Percentiles rank a stretch among this genome's conserved stretches.
Conservation (phyloP, 129 eudicot genomes). For the Heracleum sosnowskyi region DNA sequence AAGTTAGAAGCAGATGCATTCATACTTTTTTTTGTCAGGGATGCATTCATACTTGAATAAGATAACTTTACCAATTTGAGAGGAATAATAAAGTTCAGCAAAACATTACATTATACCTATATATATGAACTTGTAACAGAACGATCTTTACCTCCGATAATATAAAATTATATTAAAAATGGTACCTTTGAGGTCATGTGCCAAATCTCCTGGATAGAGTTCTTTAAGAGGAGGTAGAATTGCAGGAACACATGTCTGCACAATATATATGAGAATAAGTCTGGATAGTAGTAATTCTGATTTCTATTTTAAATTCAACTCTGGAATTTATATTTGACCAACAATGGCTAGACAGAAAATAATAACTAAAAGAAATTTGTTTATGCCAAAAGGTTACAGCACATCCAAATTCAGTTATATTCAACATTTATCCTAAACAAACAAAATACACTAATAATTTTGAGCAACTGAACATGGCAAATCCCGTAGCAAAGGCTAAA, state of each 20-base stretch:
- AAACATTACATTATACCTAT: neutral
- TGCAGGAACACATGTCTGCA: constrained; percentile 87
- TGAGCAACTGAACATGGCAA: neutral
- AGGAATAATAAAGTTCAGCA: neutral
- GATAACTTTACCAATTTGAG: neutral
- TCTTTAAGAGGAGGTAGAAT: constrained; percentile 83
- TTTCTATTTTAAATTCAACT: neutral
- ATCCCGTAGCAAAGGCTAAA: neutral
- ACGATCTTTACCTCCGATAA: neutral
- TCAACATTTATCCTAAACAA: neutral
- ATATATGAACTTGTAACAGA: neutral
- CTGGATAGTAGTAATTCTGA: neutral
- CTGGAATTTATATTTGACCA: neutral
- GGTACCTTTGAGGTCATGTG: constrained; percentile 59
- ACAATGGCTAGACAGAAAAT: neutral
- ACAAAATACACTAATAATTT: neutral
- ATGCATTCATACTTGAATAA: neutral
- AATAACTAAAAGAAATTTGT: neutral
- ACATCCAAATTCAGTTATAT: neutral
- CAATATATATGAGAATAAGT: neutral
- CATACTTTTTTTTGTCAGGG: too few species aligned
- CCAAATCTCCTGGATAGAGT: constrained; percentile 71
- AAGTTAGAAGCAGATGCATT: neutral
- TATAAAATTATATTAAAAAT: neutral
- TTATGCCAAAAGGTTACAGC: neutral